phyloP scores from a whole-genome alignment of 768 basidiomycete genomes.

The Ramaria sp. region DNA sequence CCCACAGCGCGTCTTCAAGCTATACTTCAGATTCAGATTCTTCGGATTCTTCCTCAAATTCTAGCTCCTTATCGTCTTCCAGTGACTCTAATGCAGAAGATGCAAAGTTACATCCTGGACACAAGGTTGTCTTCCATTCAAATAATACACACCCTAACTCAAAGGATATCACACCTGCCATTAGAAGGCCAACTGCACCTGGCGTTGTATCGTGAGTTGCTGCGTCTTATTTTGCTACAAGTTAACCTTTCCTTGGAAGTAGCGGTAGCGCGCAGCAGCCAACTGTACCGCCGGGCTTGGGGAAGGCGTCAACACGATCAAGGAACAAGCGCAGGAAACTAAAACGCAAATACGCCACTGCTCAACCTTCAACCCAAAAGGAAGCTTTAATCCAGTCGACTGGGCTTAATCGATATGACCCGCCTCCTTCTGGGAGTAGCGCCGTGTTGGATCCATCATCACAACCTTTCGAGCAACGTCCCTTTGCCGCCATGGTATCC shows the following conservation, averaged over 20 bases:
- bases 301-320: constrained; percentile 44
- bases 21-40: constrained; percentile 14
- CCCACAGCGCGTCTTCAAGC: constrained; percentile 17
- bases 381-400: neutral
- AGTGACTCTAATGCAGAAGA: neutral
- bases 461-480: neutral
- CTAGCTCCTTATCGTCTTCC: constrained; percentile 17
- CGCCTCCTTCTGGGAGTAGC: too few species aligned
- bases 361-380: neutral
- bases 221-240: neutral
- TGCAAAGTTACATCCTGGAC: neutral
- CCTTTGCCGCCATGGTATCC: constrained; percentile 6
- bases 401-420: neutral
- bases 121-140: neutral
- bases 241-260: neutral
- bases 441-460: too few species aligned
- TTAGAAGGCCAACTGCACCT: neutral
- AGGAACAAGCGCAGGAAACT: constrained; percentile 49
- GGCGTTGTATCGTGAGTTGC: neutral
- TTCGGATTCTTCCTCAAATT: constrained; percentile 11
- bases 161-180: neutral
- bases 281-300: constrained; percentile 46
- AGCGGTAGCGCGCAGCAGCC: neutral
- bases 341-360: constrained; percentile 33
- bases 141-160: neutral